Percentiles rank a stretch among this genome's conserved stretches.
Evolutionary conservation across 768 basidiomycete genomes (phyloP).

Genomic region (Russula dissimulans): DNA sequence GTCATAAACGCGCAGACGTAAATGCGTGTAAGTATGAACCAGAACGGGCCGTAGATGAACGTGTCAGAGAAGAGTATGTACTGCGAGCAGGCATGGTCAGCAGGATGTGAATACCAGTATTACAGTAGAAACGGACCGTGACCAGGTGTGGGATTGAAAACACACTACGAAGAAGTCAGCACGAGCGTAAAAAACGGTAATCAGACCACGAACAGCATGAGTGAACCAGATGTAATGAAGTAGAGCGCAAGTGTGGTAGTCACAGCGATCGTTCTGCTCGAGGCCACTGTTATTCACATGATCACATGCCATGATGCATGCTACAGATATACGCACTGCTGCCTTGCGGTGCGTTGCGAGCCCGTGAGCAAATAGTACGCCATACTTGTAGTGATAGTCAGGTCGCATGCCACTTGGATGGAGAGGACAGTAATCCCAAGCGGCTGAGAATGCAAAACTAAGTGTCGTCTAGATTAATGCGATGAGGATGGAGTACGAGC

Average conservation of each 20-base stretch:
- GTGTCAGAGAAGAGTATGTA: background rate
- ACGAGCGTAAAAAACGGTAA: background rate
- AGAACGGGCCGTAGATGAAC: constrained; percentile 2
- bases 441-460: no score
- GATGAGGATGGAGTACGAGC: no score
- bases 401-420: no score
- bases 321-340: no score
- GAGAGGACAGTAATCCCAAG: no score
- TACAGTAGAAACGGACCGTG: background rate
- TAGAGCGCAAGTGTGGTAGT: background rate
- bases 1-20: background rate
- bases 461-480: no score
- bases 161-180: background rate
- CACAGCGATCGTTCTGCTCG: background rate
- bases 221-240: background rate
- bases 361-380: no score
- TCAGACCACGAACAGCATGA: background rate
- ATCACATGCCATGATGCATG: no score
- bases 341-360: no score
- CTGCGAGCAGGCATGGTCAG: background rate
- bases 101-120: background rate
- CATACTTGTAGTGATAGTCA: no score
- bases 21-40: background rate
- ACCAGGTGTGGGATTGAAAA: background rate
- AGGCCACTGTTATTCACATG: no score